Evolutionary conservation across 164 flowering plant species (phyloP).

Genomic region (Vitis riparia): DNA sequence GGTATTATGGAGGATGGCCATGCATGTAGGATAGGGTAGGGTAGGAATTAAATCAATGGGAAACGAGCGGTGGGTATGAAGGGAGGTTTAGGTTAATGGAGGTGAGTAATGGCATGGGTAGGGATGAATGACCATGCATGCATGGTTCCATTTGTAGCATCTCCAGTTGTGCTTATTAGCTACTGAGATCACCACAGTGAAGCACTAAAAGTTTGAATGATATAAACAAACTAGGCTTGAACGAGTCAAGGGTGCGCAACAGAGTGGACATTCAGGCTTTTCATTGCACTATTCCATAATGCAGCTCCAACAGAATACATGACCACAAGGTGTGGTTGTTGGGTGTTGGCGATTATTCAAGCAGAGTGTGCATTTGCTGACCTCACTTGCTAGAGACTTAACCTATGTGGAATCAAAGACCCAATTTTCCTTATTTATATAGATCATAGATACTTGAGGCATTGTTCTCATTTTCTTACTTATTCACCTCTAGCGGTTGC

Average conservation of each 20-base stretch:
- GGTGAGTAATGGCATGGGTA: too few species aligned
- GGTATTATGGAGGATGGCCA: too few species aligned
- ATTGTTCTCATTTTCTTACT: too few species aligned
- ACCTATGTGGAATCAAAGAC: too few species aligned
- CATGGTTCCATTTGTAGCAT: not conserved
- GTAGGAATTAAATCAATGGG: too few species aligned
- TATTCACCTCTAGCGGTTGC: too few species aligned
- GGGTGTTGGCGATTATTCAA: slow-evolving; percentile 83
- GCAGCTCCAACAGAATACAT: slow-evolving; percentile 99
- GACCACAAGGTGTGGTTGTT: slow-evolving; percentile 97
- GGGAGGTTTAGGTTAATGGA: too few species aligned
- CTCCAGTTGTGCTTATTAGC: not conserved
- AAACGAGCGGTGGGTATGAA: too few species aligned
- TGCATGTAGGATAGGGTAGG: too few species aligned
- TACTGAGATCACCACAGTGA: not conserved
- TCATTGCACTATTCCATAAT: slow-evolving; percentile 99
- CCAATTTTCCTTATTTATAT: too few species aligned
- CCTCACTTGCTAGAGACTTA: slow-evolving; percentile 44
- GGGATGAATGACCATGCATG: too few species aligned
- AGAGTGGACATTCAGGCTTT: slow-evolving; percentile 96
- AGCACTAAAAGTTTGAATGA: slow-evolving; percentile 79
- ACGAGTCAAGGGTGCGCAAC: slow-evolving; percentile 83
- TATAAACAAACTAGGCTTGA: slow-evolving; percentile 87
- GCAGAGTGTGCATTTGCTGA: slow-evolving; percentile 91
- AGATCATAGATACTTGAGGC: too few species aligned